Base-by-base conservation (phyloP, 1,284 basidiomycete genomes). In the Trichosporon ovoides region DNA sequence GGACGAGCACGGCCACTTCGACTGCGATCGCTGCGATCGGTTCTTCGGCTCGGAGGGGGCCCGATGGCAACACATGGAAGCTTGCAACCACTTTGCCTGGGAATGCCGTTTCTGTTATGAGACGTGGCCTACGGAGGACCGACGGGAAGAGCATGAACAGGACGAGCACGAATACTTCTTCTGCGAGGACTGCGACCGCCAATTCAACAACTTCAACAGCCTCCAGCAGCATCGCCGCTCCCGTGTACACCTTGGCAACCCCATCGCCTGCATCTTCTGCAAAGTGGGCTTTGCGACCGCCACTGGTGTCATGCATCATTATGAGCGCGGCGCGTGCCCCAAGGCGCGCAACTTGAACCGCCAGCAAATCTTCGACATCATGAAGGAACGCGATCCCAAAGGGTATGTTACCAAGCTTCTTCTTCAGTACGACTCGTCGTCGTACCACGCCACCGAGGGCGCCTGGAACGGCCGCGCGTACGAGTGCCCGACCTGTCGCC, bases 241-340 rank as follows among this genome's bases (percentile, higher is more conserved):
- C 1, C 24, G 22, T 24, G 19, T 31, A 3, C 43, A 48, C 43
- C 43, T 18, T 16, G 43, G 24, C 22, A 28, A 6, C 7, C 14
- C 16, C 28, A 48, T 19, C 2, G 22, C 10, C 22, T 48, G 43
- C 22, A 22, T 22, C 22, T 48, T 28, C 43, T 48, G 43, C 24
- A 48, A 13, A 9, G 31, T 43, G 4, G 20, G 38, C 14, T 60
- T 54, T 18, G 14, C 46, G 10, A 50, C 22, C 10, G 59, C 59
- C 6, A 51, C 59, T 0, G 59, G 55, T 6, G n/a, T 60, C 10
- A 35, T 38, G 12, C 55, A 60, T 55, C 55, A 60, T 43, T 51
- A 51, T 33, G 59, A 60, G 38, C 18, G 20, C 7, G 35, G n/a
- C 19, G 38, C 34, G 7, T 57, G 59, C 38, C 43, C 43, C 2